phyloP scores from a whole-genome alignment of 148 eudicot species.

The Chenopodium suecicum region DNA sequence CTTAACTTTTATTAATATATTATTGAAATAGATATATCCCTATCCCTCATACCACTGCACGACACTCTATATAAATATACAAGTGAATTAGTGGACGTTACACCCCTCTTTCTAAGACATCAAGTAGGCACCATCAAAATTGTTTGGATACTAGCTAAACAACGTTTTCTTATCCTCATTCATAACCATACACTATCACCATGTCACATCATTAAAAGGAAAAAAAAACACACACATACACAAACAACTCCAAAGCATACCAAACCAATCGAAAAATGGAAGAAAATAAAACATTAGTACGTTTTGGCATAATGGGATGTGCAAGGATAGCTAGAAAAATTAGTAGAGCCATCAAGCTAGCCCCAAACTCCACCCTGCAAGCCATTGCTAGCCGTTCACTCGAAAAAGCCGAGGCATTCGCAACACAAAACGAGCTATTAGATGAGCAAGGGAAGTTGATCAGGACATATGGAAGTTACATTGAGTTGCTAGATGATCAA shows the following conservation, averaged over 20 bases:
- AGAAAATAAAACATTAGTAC: constrained; percentile 4
- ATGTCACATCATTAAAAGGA: neutral
- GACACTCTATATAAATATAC: too few relatives aligned
- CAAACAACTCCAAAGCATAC: neutral
- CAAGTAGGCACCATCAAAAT: neutral
- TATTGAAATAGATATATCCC: too few relatives aligned
- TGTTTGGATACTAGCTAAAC: neutral
- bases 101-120: too few relatives aligned
- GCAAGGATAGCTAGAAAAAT: constrained; percentile 51
- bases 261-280: neutral
- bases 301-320: constrained; percentile 33
- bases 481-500: constrained; percentile 50
- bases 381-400: constrained; percentile 55
- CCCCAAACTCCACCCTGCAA: constrained; percentile 44
- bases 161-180: neutral
- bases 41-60: too few relatives aligned
- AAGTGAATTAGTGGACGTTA: too few relatives aligned
- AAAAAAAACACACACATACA: neutral
- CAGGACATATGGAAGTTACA: constrained; percentile 47
- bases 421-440: constrained; percentile 22
- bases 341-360: constrained; percentile 41
- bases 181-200: neutral
- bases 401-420: constrained; percentile 44
- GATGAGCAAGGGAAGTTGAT: constrained; percentile 1
- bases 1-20: too few relatives aligned